Evolutionary conservation across 345 rosid species (phyloP).

Genomic region (Abelmoschus esculentus): DNA sequence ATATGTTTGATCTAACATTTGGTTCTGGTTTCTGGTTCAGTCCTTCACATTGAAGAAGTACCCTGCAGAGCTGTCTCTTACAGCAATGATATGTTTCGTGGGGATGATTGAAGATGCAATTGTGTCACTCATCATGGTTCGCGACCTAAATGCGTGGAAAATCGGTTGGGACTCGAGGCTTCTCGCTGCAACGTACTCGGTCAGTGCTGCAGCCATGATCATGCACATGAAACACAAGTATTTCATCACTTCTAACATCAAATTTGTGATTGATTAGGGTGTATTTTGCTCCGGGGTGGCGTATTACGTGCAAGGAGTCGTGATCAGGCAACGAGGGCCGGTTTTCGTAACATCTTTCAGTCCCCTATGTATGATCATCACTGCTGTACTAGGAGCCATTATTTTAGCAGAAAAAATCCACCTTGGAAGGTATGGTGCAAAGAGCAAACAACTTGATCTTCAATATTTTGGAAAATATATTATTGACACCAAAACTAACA

Average conservation of each 20-base stretch:
- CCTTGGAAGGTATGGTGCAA: conserved; percentile 62
- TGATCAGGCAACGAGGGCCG: conserved; percentile 60
- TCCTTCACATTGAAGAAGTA: background rate
- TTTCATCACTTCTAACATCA: background rate
- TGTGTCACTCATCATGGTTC: background rate
- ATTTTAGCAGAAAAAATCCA: conserved; percentile 60
- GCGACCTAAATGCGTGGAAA: background rate
- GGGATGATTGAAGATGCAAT: background rate
- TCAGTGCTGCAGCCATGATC: background rate
- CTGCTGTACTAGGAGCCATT: conserved; percentile 55
- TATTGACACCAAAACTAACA: too few species aligned
- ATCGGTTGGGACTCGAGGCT: background rate
- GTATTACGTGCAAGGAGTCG: conserved; percentile 69
- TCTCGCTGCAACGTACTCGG: background rate
- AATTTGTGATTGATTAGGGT: conserved; percentile 38
- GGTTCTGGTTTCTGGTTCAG: background rate
- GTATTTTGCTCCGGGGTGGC: conserved; percentile 85
- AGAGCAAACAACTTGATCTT: background rate
- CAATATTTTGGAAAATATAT: too few species aligned
- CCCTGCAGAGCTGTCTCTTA: background rate
- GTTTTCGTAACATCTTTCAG: conserved; percentile 75
- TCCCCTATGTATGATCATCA: conserved; percentile 84
- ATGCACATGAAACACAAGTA: background rate
- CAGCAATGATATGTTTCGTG: background rate
- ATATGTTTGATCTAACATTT: background rate